Base-by-base conservation (phyloP, 2,329 filamentous ascomycete genomes). In the Trichophaea hybrida region DNA sequence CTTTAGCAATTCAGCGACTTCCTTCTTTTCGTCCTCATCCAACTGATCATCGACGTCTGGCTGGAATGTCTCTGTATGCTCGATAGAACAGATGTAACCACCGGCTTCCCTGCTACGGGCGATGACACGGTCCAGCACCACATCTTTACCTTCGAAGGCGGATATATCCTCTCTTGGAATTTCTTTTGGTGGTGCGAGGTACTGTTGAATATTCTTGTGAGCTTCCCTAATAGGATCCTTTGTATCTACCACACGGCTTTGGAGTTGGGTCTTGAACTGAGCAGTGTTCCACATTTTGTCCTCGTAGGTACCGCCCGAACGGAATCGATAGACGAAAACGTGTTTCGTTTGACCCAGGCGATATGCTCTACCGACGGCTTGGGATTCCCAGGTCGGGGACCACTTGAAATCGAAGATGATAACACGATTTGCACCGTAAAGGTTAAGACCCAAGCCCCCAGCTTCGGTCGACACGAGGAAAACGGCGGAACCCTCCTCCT, bases 351-450 rank as follows among this genome's bases (percentile, higher is more conserved):
- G 90, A 0, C 89, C 88, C 37, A 96, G 79, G 0, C 90, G 86
- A 71, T 93, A 95, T 0, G 87, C 85, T 57, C 90, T 80, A 1
- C 88, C 90, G 55, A 95, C 81, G 1, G 90, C 90, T 72, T 96
- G 90, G 68, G 89, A 84, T 71, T 95, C 90, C 69, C 83, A 77
- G 4, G 82, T 78, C 0, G 90, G 90, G 64, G 90, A 93, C 73
- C 83, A 95, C 62, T 78, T 77, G 68, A 85, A 88, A 70, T 96
- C 90, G 59, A 94, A 85, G 17, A 96, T 84, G 17, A 96, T 79
- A 1, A 95, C 86, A 17, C 90, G 81, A 69, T 89, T 95, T 1
- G 90, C 90, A 1, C 85, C 83, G 44, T 81, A 80, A 10, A 96
- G 84, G 65, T 96, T 96, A 54, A 95, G 75, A 0, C 90, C 90